Evolutionary conservation across 805 yeast species (phyloP), one percentile per base, ranked within the genome.

Genomic region (Isabelozyma rhagii): DNA sequence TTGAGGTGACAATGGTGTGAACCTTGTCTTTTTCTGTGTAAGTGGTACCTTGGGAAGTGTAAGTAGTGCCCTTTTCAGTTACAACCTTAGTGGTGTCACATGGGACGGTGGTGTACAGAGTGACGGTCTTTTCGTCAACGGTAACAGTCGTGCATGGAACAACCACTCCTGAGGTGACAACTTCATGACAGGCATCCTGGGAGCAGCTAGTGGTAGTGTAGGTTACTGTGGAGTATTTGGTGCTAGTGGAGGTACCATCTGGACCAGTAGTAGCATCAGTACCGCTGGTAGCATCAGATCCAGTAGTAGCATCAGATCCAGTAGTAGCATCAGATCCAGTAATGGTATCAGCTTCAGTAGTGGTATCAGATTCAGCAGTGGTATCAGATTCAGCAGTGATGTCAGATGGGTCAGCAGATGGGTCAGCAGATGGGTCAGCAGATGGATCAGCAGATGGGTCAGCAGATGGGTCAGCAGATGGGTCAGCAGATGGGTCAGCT

Each of bases 81-180:
- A 31, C 36, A 31, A 4, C 36, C 36, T 31, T 31, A 6, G 18
- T 39, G 28, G 66, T 51, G 9, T 61, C 40, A 49, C 75, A 75
- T 54, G 73, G 68, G 61, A 60, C 69, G 36, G 75, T 70, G 52
- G 76, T 68, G 64, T 68, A 78, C 15, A 60, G 59, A 11, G 77
- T 77, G 42, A 46, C 63, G 47, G 61, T 57, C 13, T 56, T 48
- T 43, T 57, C 58, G 50, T 62, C 58, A 49, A 69, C 61, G 49
- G 68, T 66, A 38, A 66, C 54, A 17, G 64, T 58, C 8, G 67
- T 51, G n/a, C 64, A 57, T 18, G 55, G 58, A 15, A 14, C 15
- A 15, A 39, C 41, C 5, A 39, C 41, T 11, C 41, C 41, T 11
- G 41, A 39, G 14, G 41, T 39, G 14, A 39, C 41, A 4, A 14